phyloP scores from a whole-genome alignment of 2,329 filamentous ascomycete species.

The Penicillium brevicompactum region DNA sequence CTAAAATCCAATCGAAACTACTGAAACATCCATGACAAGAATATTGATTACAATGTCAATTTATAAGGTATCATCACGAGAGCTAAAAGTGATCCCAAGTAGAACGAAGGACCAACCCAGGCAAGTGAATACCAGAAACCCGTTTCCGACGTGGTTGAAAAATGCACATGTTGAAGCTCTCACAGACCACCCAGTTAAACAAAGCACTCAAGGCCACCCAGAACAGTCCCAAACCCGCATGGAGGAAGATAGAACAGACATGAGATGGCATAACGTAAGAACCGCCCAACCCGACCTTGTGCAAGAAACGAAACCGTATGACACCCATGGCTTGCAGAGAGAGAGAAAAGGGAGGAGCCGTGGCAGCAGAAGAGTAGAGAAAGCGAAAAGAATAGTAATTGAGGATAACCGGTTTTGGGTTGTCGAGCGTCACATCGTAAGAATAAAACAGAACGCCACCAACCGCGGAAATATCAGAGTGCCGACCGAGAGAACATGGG shows the following conservation, averaged over 20 bases:
- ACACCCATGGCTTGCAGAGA: background rate
- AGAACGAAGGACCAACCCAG: background rate
- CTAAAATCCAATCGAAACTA: no score
- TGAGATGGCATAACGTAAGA: background rate
- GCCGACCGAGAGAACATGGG: conserved; percentile 5
- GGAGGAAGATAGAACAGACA: background rate
- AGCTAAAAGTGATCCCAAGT: no score
- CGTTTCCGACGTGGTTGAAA: background rate
- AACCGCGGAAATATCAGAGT: conserved; percentile 12
- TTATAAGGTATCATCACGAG: no score
- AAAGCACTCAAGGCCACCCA: background rate
- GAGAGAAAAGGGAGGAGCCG: background rate
- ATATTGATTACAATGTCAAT: no score
- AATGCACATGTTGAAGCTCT: background rate
- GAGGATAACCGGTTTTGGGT: conserved; percentile 13
- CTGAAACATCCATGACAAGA: no score
- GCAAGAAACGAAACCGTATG: background rate
- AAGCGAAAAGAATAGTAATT: conserved; percentile 3
- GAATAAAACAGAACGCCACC: conserved; percentile 25
- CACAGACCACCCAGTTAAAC: background rate
- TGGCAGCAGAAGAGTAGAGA: background rate
- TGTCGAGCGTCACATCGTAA: conserved; percentile 24
- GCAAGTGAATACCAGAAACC: background rate
- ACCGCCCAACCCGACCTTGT: background rate
- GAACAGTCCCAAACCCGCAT: background rate